Percentiles rank a stretch among this genome's conserved stretches.
Conservation (phyloP, 2,329 filamentous ascomycete genomes). For the Verticillium tricorpus region DNA sequence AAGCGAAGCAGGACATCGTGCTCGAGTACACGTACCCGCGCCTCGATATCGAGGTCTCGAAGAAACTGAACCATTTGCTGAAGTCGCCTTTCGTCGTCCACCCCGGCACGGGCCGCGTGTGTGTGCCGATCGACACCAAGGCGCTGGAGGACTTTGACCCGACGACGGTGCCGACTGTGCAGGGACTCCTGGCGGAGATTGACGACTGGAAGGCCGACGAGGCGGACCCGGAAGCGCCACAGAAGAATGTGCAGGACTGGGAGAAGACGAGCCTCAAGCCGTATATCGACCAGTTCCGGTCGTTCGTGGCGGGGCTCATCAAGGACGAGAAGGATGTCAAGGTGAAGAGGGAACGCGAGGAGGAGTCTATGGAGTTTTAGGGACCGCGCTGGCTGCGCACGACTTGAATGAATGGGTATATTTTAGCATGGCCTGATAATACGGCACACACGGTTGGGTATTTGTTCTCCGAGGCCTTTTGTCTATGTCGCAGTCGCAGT, state of each 20-base stretch:
- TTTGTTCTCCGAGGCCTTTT: not conserved
- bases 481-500: not conserved
- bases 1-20: constrained; percentile 93
- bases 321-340: constrained; percentile 63
- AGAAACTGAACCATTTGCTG: constrained; percentile 96
- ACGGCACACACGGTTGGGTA: not conserved
- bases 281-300: constrained; percentile 84
- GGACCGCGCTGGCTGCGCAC: not conserved
- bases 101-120: constrained; percentile 88
- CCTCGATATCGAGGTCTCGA: constrained; percentile 94
- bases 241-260: constrained; percentile 66
- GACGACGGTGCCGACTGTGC: constrained; percentile 82
- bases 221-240: constrained; percentile 33
- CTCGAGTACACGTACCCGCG: constrained; percentile 97
- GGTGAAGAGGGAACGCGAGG: constrained; percentile 52
- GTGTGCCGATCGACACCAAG: constrained; percentile 83
- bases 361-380: constrained; percentile 45
- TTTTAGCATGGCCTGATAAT: not conserved
- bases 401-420: constrained; percentile 10
- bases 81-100: constrained; percentile 97
- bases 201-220: constrained; percentile 65
- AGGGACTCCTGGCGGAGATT: constrained; percentile 76
- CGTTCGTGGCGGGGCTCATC: constrained; percentile 73
- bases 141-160: constrained; percentile 82
- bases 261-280: constrained; percentile 95